A percentile compares a stretch with the other conserved stretches of the same genome.
Evolutionary conservation across 192 early-diverging fungal species (phyloP).

Genomic region (Lunasporangiospora selenospora): DNA sequence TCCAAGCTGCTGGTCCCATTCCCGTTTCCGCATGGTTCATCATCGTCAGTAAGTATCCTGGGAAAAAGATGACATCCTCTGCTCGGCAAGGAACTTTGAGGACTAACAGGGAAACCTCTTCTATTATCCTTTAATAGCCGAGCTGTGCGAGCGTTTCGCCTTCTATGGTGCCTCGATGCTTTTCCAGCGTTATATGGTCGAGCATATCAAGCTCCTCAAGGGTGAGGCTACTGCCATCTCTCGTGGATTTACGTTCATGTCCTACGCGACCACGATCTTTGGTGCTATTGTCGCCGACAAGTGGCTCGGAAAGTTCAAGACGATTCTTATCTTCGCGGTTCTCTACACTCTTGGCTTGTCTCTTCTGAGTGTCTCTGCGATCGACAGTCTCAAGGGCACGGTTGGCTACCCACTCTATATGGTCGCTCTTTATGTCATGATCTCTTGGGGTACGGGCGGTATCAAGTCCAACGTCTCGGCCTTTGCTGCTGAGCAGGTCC

Average conservation of each 20-base stretch:
- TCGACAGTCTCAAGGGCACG: constrained; percentile 54
- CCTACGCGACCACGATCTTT: constrained; percentile 66
- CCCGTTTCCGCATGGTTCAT: constrained; percentile 3
- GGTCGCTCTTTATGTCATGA: constrained; percentile 60
- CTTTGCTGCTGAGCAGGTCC: constrained; percentile 68
- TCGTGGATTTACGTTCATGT: constrained; percentile 70
- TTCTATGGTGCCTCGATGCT: constrained; percentile 56
- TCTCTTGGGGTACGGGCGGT: constrained; percentile 68
- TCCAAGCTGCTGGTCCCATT: constrained; percentile 4
- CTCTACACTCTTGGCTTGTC: constrained; percentile 65
- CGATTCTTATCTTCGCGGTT: constrained; percentile 62
- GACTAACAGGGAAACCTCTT: too few species aligned
- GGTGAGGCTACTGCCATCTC: constrained; percentile 48
- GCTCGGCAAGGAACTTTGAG: neutral
- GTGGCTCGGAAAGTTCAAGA: constrained; percentile 71
- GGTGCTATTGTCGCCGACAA: constrained; percentile 67
- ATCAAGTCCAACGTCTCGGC: constrained; percentile 72
- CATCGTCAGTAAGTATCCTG: constrained; percentile 8
- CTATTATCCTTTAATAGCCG: too few species aligned
- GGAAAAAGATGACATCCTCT: neutral
- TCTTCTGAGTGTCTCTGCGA: constrained; percentile 60
- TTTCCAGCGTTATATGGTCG: constrained; percentile 11
- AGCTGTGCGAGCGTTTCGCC: constrained; percentile 56
- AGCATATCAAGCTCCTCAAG: constrained; percentile 18
- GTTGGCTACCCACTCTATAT: constrained; percentile 61